Percentiles rank a stretch among this genome's conserved stretches.
These are phyloP conservation scores for Lentinus polychrous DNA, from an alignment of 1,284 basidiomycete species.

Conservation along the genomic window DNA sequence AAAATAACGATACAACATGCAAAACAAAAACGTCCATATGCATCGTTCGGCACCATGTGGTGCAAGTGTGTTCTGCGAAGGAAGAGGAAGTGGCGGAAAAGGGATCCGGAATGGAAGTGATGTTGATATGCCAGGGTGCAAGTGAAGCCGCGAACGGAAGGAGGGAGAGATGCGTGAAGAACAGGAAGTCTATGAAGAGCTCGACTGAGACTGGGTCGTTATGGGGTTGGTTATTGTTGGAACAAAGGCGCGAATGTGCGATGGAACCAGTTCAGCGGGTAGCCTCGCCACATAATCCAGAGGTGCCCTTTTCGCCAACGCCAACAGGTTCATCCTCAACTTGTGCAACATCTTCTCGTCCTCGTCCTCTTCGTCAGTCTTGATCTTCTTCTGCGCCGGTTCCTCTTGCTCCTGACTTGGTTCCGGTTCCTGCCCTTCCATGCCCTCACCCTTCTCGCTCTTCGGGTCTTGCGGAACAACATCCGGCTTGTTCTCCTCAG, in stretches of 20 bases:
- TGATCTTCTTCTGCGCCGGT: neutral
- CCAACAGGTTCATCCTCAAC: slow-evolving; percentile 61
- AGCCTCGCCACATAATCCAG: slow-evolving; percentile 61
- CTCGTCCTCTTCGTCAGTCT: slow-evolving; percentile 5
- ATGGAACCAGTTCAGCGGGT: slow-evolving; percentile 59
- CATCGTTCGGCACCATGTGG: too few relatives aligned
- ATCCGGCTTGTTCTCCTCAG: neutral
- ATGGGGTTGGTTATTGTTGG: slow-evolving; percentile 24
- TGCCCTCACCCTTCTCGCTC: neutral
- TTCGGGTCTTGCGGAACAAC: neutral
- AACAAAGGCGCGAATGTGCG: slow-evolving; percentile 54
- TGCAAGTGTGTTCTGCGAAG: too few relatives aligned
- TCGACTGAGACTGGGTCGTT: too few relatives aligned
- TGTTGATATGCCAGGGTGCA: too few relatives aligned
- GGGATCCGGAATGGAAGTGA: too few relatives aligned
- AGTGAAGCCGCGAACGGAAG: too few relatives aligned
- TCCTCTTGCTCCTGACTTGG: neutral
- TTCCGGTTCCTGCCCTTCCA: neutral
- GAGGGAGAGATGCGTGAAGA: too few relatives aligned
- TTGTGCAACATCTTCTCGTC: slow-evolving; percentile 49
- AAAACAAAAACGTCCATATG: too few relatives aligned
- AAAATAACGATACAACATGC: too few relatives aligned
- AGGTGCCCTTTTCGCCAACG: slow-evolving; percentile 67
- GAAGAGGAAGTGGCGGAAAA: too few relatives aligned
- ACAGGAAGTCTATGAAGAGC: too few relatives aligned